Base-by-base conservation (phyloP, 371 early-diverging fungal species). In the Syncephalastrum racemosum region DNA sequence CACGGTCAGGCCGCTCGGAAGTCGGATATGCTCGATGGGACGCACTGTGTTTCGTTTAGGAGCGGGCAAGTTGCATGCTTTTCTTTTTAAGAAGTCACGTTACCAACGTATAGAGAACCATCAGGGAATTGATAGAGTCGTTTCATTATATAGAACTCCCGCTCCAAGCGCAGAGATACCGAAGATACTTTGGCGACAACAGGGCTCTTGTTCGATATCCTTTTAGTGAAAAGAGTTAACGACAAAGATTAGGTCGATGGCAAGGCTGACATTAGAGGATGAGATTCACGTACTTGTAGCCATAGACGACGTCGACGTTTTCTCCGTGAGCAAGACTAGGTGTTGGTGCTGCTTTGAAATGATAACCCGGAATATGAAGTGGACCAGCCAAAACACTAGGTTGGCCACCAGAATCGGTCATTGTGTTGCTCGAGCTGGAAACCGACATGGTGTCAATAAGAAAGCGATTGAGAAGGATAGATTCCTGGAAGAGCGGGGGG, bases 71-170 rank as follows among this genome's bases (percentile, higher is more conserved):
- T 41, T 39, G 48, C 36, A 40, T 19, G 14, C 12, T 56, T 54
- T 50, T 49, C 18, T 46, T 14, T n/a, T 12, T 5, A 15, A 0
- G 5, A 6, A 1, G 8, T 44, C 10, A 14, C 36, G 3, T 53
- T 71, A 71, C 75, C 75, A 16, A 74, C 8, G 55, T 63, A 65
- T 13, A 64, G 62, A 2, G 65, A 53, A 18, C 73, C 73, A 51
- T 75, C 76, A 7, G 57, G 23, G 6, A 65, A 49, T 52, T 75
- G 67, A 55, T 69, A 69, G 15, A 75, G 36, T 57, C 69, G 61
- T 22, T 69, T 71, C 62, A 69, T 71, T 15, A 75, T 65, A 50
- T 73, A 70, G 52, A 66, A 76, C 48, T 76, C 76, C 46, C 76
- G 46, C 60, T 76, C 76, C 15, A 76, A 51, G 10, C 64, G 52